Conservation (phyloP, 129 eudicot species). For the Centrapalus pauciflorus region DNA sequence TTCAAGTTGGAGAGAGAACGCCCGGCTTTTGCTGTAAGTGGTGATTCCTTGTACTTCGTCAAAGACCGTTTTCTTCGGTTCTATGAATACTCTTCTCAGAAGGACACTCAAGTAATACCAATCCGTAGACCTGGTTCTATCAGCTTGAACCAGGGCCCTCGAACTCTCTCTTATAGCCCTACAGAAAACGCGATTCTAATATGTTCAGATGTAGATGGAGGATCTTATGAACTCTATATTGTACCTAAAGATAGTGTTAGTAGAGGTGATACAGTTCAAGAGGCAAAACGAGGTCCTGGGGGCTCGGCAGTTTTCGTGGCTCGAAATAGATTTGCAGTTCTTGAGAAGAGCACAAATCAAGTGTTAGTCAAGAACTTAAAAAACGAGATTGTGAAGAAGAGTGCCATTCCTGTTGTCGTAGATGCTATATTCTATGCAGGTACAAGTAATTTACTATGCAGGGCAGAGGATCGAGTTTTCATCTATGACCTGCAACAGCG, state of each 20-base stretch:
- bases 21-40: conserved; percentile 66
- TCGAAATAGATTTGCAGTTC: conserved; percentile 67
- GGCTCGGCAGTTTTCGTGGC: conserved; percentile 75
- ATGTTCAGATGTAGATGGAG: conserved; percentile 69
- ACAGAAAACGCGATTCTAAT: conserved; percentile 61
- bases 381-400: conserved; percentile 63
- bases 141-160: conserved; percentile 62
- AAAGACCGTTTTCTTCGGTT: conserved; percentile 67
- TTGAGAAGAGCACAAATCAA: conserved; percentile 64
- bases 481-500: conserved; percentile 71
- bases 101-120: conserved; percentile 61
- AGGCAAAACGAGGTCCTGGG: conserved; percentile 65
- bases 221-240: conserved; percentile 64
- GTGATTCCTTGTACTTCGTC: conserved; percentile 56
- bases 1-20: conserved; percentile 74
- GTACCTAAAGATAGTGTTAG: conserved; percentile 56
- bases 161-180: conserved; percentile 66
- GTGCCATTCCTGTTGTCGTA: conserved; percentile 49
- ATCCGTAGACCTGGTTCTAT: conserved; percentile 74
- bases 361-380: conserved; percentile 63
- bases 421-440: conserved; percentile 80
- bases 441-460: conserved; percentile 63
- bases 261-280: conserved; percentile 70
- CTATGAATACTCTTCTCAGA: conserved; percentile 64
- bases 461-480: conserved; percentile 66